A percentile compares a stretch with the other conserved stretches of the same genome.
Evolutionary conservation across 495 filamentous ascomycete species (phyloP).

Genomic region (Hyaloscypha finlandica): DNA sequence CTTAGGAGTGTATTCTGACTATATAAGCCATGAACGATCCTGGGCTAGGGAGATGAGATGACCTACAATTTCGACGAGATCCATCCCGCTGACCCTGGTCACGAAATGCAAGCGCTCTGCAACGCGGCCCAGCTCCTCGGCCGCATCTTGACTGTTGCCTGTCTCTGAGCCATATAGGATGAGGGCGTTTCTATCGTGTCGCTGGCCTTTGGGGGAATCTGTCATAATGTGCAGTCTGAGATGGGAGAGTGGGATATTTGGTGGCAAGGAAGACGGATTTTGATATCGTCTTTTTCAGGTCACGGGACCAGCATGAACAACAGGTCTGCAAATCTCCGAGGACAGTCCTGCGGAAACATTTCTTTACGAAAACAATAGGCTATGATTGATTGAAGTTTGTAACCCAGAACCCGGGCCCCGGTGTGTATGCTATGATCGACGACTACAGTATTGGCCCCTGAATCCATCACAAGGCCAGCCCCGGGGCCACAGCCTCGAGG

Average conservation of each 20-base stretch:
- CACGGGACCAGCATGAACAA: constrained; percentile 19
- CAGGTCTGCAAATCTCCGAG: constrained; percentile 18
- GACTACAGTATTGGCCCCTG: neutral
- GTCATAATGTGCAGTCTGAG: constrained; percentile 24
- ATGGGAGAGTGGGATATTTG: neutral
- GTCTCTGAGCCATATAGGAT: constrained; percentile 94
- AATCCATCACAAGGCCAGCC: neutral
- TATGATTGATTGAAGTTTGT: neutral
- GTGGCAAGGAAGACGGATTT: neutral
- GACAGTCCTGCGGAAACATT: neutral
- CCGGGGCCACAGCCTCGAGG: neutral
- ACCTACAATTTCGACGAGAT: constrained; percentile 73
- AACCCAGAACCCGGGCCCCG: neutral
- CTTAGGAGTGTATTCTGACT: constrained; percentile 46
- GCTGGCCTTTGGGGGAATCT: constrained; percentile 27
- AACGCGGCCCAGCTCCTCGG: constrained; percentile 75
- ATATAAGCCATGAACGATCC: constrained; percentile 21
- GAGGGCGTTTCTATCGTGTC: constrained; percentile 60
- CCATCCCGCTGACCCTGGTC: constrained; percentile 73
- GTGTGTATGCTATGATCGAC: neutral
- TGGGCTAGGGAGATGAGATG: constrained; percentile 2
- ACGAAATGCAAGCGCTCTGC: constrained; percentile 74
- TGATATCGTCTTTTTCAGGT: neutral
- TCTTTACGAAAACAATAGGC: neutral
- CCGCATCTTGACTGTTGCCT: constrained; percentile 87